phyloP scores from a whole-genome alignment of 1,139 yeast species.

The Candida sanyaensis region DNA sequence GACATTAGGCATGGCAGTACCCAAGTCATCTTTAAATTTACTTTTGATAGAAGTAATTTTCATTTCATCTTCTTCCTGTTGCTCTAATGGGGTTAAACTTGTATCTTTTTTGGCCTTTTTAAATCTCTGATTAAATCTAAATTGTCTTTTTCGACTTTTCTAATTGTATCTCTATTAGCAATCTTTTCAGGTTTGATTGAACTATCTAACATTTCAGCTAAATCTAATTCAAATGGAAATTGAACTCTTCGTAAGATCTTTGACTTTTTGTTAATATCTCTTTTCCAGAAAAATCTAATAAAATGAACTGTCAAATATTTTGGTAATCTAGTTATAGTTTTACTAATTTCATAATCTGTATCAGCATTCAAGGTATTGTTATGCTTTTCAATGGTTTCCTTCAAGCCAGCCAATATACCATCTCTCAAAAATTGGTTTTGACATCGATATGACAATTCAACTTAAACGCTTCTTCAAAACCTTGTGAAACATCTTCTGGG shows the following conservation, averaged over 20 bases:
- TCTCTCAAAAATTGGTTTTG: constrained; percentile 83
- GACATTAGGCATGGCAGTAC: constrained; percentile 36
- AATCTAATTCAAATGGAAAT: constrained; percentile 91
- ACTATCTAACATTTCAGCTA: constrained; percentile 81
- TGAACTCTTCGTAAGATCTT: constrained; percentile 92
- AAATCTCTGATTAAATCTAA: constrained; percentile 71
- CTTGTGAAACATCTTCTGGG: constrained; percentile 52
- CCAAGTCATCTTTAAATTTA: constrained; percentile 47
- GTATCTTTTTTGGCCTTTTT: constrained; percentile 63
- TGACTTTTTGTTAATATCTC: constrained; percentile 86
- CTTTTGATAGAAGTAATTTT: constrained; percentile 46
- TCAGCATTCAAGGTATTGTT: constrained; percentile 70
- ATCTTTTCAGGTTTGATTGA: constrained; percentile 67
- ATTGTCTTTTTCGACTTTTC: constrained; percentile 75
- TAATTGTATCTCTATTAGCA: constrained; percentile 73
- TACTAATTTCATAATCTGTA: constrained; percentile 68
- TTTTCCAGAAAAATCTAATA: constrained; percentile 94
- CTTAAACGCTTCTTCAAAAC: constrained; percentile 58
- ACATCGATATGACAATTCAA: constrained; percentile 87
- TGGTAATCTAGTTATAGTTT: constrained; percentile 79
- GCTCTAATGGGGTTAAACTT: constrained; percentile 39
- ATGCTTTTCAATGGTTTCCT: constrained; percentile 76
- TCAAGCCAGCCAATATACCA: constrained; percentile 75
- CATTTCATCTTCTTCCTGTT: constrained; percentile 49
- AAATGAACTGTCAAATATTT: constrained; percentile 87